A percentile compares a stretch with the other conserved stretches of the same genome.
Evolutionary conservation across 352 stramenopile species (phyloP).

Genomic region (Pythium scleroteichum): DNA sequence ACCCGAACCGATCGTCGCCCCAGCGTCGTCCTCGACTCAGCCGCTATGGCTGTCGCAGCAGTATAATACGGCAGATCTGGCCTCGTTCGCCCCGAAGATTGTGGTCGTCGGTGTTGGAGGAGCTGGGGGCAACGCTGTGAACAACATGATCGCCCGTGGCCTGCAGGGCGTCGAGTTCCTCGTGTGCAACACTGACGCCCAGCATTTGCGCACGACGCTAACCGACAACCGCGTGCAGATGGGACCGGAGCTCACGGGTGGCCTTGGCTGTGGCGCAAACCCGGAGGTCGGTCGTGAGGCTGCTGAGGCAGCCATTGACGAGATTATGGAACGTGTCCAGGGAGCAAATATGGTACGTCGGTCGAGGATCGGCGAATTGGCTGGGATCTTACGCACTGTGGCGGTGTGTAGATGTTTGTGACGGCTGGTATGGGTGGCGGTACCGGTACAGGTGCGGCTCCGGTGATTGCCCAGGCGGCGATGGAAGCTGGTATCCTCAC

Average conservation of each 20-base stretch:
- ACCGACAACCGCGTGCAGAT: constrained; percentile 92
- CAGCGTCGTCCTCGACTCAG: constrained; percentile 57
- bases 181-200: constrained; percentile 91
- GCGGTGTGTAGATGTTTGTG: constrained; percentile 76
- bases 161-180: constrained; percentile 86
- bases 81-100: constrained; percentile 83
- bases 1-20: constrained; percentile 41
- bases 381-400: neutral
- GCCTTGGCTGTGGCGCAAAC: constrained; percentile 80
- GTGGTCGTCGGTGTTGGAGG: constrained; percentile 87
- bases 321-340: constrained; percentile 85
- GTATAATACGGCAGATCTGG: constrained; percentile 57
- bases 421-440: constrained; percentile 85
- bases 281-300: constrained; percentile 74
- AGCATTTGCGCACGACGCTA: constrained; percentile 88
- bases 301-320: constrained; percentile 73
- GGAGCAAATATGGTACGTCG: constrained; percentile 82
- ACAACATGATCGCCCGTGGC: constrained; percentile 88
- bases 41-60: constrained; percentile 75
- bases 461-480: constrained; percentile 82
- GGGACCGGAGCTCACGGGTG: constrained; percentile 83
- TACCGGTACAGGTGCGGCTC: constrained; percentile 80
- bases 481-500: constrained; percentile 84
- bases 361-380: too few relatives aligned
- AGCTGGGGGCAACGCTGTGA: constrained; percentile 88